Percentiles rank a stretch among this genome's conserved stretches.
Conservation (phyloP, 2,329 filamentous ascomycete species). For the Colletotrichum lindemuthianum region DNA sequence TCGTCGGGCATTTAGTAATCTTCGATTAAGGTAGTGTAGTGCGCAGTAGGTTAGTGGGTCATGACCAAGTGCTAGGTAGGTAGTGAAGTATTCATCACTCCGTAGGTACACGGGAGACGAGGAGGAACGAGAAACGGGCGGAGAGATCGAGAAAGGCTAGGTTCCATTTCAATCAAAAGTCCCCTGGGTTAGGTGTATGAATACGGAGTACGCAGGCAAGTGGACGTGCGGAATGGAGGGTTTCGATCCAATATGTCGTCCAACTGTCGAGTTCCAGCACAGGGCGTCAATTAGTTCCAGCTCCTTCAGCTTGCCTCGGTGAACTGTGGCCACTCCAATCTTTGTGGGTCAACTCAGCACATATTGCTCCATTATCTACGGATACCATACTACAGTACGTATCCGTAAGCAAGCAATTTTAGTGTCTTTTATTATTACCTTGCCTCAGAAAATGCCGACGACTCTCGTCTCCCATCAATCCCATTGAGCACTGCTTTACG, state of each 20-base stretch:
- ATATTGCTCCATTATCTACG: too few species aligned
- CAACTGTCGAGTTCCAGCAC: conserved; percentile 9
- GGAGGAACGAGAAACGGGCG: not conserved
- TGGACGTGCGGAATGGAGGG: not conserved
- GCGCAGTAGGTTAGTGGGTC: not conserved
- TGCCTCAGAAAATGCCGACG: too few species aligned
- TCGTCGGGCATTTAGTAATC: not conserved
- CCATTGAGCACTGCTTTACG: too few species aligned
- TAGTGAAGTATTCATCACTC: not conserved
- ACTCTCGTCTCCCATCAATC: too few species aligned
- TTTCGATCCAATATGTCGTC: not conserved
- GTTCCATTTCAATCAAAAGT: conserved; percentile 11
- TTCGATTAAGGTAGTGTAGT: not conserved
- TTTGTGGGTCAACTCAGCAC: not conserved
- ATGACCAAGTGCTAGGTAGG: too few species aligned
- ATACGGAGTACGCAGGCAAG: conserved; percentile 11
- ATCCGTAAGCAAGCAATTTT: not conserved
- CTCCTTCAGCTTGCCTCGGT: conserved; percentile 3
- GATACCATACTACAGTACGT: too few species aligned
- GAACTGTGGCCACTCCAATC: not conserved
- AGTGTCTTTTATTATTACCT: not conserved
- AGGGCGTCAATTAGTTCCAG: conserved; percentile 29
- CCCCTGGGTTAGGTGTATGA: conserved; percentile 16
- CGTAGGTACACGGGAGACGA: not conserved
- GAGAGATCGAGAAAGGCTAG: not conserved